phyloP scores from a whole-genome alignment of 2,329 filamentous ascomycete genomes.

The Phoma sp. region DNA sequence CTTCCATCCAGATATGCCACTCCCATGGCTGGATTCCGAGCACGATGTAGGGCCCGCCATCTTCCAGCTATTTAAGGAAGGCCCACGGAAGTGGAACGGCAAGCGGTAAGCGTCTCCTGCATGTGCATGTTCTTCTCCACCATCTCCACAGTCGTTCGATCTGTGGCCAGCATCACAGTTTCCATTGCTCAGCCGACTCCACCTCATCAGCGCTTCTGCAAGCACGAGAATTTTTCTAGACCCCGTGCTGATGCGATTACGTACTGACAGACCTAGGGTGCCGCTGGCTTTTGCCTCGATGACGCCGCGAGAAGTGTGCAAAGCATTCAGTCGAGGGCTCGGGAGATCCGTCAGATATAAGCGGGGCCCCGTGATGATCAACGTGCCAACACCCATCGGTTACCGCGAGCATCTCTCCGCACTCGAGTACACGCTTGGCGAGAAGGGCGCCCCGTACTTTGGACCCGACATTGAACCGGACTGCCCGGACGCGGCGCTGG shows the following conservation, averaged over 20 bases:
- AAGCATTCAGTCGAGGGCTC: slow-evolving; percentile 78
- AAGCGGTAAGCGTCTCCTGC: slow-evolving; percentile 61
- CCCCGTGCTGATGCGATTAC: slow-evolving; percentile 26
- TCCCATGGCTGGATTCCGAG: slow-evolving; percentile 96
- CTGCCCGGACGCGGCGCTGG: slow-evolving; percentile 76
- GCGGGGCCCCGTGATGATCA: slow-evolving; percentile 79
- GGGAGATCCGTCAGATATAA: slow-evolving; percentile 80
- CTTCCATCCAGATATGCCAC: slow-evolving; percentile 84
- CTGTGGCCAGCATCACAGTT: slow-evolving; percentile 23
- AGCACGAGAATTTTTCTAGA: slow-evolving; percentile 14
- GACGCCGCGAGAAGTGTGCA: slow-evolving; percentile 81
- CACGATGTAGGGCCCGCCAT: slow-evolving; percentile 94
- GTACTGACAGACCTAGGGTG: slow-evolving; percentile 62
- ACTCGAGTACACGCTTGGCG: slow-evolving; percentile 65
- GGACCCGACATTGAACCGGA: slow-evolving; percentile 63
- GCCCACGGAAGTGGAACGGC: slow-evolving; percentile 80
- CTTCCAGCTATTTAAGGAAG: slow-evolving; percentile 94
- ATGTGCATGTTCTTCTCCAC: slow-evolving; percentile 29
- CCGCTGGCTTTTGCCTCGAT: slow-evolving; percentile 90
- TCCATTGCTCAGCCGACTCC: slow-evolving; percentile 18
- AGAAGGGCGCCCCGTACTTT: slow-evolving; percentile 67
- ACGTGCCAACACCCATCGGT: slow-evolving; percentile 83
- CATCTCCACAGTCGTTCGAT: slow-evolving; percentile 35
- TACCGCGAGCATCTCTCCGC: slow-evolving; percentile 86
- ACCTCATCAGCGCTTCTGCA: slow-evolving; percentile 16